A percentile compares a stretch with the other conserved stretches of the same genome.
Evolutionary conservation across 2,329 filamentous ascomycete genomes (phyloP).

Genomic region (Trichoderma sp.): DNA sequence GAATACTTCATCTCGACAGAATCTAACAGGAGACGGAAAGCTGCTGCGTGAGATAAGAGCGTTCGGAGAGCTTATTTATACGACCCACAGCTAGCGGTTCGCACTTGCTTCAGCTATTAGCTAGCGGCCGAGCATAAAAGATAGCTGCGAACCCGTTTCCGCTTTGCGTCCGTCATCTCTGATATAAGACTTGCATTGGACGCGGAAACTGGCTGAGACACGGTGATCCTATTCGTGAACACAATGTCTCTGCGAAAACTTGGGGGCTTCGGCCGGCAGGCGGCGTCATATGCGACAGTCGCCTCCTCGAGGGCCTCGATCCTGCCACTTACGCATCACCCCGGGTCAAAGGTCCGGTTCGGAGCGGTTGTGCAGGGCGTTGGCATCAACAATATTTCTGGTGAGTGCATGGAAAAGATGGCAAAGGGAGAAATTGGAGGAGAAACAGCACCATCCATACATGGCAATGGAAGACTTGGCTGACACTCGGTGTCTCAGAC

Average conservation of each 20-base stretch:
- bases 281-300: constrained; percentile 22
- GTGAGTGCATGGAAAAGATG: constrained; percentile 43
- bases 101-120: constrained; percentile 5
- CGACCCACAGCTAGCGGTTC: constrained; percentile 3
- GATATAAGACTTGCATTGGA: not conserved
- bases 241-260: constrained; percentile 2
- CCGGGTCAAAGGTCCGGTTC: constrained; percentile 53
- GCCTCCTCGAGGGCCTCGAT: constrained; percentile 21
- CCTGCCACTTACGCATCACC: constrained; percentile 18
- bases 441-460: constrained; percentile 7
- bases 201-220: not conserved
- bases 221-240: not conserved
- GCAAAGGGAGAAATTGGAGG: constrained; percentile 28
- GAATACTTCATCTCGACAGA: not conserved
- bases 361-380: constrained; percentile 60
- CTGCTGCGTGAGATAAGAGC: not conserved
- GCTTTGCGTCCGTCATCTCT: not conserved
- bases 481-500: constrained; percentile 45
- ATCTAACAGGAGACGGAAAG: not conserved
- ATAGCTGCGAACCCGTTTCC: not conserved
- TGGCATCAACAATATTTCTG: constrained; percentile 63
- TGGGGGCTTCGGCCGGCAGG: constrained; percentile 8
- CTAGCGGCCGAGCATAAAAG: constrained; percentile 8
- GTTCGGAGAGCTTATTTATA: constrained; percentile 4
- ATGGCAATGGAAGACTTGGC: not conserved